Conservation (phyloP, 2,329 filamentous ascomycete genomes). For the Huntiella savannae region DNA sequence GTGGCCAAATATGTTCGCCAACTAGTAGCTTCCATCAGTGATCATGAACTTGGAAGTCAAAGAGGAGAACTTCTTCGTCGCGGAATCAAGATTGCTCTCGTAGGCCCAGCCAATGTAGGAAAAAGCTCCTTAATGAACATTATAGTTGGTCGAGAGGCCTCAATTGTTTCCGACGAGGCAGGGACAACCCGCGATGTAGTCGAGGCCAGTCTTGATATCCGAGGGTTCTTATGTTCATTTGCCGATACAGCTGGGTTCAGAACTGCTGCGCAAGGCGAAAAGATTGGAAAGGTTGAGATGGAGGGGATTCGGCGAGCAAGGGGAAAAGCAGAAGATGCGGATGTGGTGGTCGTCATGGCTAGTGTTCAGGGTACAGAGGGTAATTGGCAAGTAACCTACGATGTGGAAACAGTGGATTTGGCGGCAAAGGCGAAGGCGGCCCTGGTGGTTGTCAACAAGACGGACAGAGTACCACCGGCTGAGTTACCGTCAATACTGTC, state of each 20-base stretch:
- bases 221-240: slow-evolving; percentile 80
- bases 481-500: slow-evolving; percentile 20
- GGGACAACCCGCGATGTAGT: slow-evolving; percentile 90
- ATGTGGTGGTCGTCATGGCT: slow-evolving; percentile 66
- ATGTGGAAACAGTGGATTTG: slow-evolving; percentile 35
- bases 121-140: slow-evolving; percentile 89
- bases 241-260: slow-evolving; percentile 87
- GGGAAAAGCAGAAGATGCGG: slow-evolving; percentile 60
- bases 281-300: slow-evolving; percentile 57
- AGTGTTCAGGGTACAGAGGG: slow-evolving; percentile 38
- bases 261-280: slow-evolving; percentile 18
- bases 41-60: slow-evolving; percentile 59
- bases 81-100: slow-evolving; percentile 68
- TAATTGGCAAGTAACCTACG: slow-evolving; percentile 26
- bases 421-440: slow-evolving; percentile 29
- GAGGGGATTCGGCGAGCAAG: slow-evolving; percentile 83
- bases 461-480: slow-evolving; percentile 26
- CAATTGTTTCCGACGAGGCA: slow-evolving; percentile 82
- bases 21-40: slow-evolving; percentile 42
- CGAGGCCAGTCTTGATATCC: slow-evolving; percentile 75
- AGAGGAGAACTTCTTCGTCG: slow-evolving; percentile 66
- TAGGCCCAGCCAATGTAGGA: slow-evolving; percentile 84
- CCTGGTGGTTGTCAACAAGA: slow-evolving; percentile 44
- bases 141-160: slow-evolving; percentile 78
- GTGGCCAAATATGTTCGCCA: slow-evolving; percentile 44